Conservation (phyloP, 495 filamentous ascomycete genomes). For the Talaromyces adpressus region DNA sequence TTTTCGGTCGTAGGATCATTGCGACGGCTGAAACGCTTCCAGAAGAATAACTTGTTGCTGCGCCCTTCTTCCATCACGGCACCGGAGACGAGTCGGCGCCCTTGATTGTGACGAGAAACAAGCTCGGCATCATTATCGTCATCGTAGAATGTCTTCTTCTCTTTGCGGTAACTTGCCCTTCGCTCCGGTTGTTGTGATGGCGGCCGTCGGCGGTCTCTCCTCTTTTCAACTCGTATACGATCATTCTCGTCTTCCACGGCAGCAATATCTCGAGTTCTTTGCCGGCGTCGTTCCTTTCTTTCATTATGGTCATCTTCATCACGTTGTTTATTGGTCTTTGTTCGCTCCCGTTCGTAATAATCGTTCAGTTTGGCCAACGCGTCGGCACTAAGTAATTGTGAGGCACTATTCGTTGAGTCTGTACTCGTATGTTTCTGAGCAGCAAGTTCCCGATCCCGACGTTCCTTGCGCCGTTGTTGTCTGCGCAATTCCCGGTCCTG, state of each 20-base stretch:
- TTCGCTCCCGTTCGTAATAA: conserved; percentile 37
- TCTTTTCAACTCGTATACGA: conserved; percentile 8
- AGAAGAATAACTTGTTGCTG: conserved; percentile 28
- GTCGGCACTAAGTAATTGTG: conserved; percentile 38
- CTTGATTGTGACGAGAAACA: conserved; percentile 35
- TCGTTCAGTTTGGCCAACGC: conserved; percentile 55
- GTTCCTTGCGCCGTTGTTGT: conserved; percentile 12
- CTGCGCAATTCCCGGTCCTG: conserved; percentile 13
- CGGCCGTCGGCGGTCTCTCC: conserved; percentile 12
- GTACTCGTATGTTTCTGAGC: conserved; percentile 31
- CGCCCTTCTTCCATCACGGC: conserved; percentile 60
- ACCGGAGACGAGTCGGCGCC: conserved; percentile 59
- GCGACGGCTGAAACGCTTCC: conserved; percentile 29
- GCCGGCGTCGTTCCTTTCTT: conserved; percentile 23
- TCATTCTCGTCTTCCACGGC: conserved; percentile 11
- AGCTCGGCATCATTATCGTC: conserved; percentile 11
- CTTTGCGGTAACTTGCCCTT: conserved; percentile 5
- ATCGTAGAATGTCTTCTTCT: conserved; percentile 8
- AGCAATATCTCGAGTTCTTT: conserved; percentile 21
- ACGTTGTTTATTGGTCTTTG: conserved; percentile 18
- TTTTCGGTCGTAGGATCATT: conserved; percentile 7
- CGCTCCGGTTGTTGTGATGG: neutral
- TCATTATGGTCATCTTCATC: conserved; percentile 21
- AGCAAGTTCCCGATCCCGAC: conserved; percentile 11
- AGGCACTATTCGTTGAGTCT: conserved; percentile 33